Evolutionary conservation across 108 stramenopile species (phyloP).

Genomic region (Chaetoceros muelleri): DNA sequence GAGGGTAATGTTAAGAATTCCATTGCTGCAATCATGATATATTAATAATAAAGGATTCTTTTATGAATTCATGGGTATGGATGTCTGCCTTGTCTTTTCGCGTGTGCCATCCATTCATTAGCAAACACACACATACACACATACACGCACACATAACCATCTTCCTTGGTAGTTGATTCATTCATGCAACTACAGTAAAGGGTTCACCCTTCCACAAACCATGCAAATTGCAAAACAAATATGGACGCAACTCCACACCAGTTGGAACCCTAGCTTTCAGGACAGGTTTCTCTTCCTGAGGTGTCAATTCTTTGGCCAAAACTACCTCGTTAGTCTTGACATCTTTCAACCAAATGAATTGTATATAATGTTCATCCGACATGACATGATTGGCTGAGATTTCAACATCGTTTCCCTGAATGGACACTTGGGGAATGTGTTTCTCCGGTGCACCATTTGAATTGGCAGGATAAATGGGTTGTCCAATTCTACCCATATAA

Average conservation of each 20-base stretch:
- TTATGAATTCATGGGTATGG: too few species aligned
- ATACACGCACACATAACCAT: too few species aligned
- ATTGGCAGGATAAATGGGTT: slow-evolving; percentile 1
- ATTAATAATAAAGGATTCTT: too few species aligned
- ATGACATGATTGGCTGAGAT: slow-evolving; percentile 1
- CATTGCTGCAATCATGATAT: too few species aligned
- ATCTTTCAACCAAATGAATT: slow-evolving; percentile 9
- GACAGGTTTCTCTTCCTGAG: slow-evolving; percentile 1
- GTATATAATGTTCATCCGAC: slow-evolving; percentile 5
- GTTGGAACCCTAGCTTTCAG: background rate
- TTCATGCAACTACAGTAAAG: background rate
- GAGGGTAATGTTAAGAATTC: slow-evolving; percentile 27
- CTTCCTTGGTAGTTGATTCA: too few species aligned
- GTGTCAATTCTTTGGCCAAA: background rate
- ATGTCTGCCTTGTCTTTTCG: too few species aligned
- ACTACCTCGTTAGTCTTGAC: slow-evolving; percentile 3
- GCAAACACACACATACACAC: too few species aligned
- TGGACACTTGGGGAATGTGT: background rate
- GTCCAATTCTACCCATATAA: slow-evolving; percentile 1
- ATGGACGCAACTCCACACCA: background rate
- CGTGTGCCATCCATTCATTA: too few species aligned
- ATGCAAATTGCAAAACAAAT: slow-evolving; percentile 5
- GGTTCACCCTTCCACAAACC: slow-evolving; percentile 5
- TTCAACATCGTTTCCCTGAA: background rate
- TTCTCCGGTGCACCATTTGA: slow-evolving; percentile 2